phyloP scores from a whole-genome alignment of 257 asterid genomes.

The Nicotiana otophora region DNA sequence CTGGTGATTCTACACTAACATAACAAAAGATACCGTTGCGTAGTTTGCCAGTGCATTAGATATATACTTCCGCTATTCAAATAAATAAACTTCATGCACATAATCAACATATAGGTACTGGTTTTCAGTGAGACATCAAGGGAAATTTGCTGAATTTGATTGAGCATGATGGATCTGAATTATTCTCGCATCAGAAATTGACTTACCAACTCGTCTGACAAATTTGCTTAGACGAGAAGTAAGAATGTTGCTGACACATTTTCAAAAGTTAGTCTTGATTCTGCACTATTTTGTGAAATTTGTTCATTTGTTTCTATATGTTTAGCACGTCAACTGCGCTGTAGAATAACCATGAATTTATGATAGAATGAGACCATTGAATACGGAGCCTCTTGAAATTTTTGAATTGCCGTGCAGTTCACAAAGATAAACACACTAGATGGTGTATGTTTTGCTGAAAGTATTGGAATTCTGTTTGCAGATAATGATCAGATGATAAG shows the following conservation, averaged over 20 bases:
- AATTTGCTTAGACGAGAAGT: neutral
- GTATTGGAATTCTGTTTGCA: conserved; percentile 20
- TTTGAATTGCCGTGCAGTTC: neutral
- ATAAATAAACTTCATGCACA: neutral
- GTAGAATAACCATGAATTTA: neutral
- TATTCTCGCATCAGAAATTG: neutral
- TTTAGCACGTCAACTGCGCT: neutral
- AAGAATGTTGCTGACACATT: neutral
- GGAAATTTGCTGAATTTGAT: neutral
- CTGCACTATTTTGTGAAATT: neutral
- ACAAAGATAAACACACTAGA: neutral
- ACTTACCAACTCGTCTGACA: neutral
- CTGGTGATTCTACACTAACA: neutral
- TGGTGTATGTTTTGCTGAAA: neutral
- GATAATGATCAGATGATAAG: conserved; percentile 62
- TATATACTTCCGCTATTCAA: neutral
- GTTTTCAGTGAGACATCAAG: neutral
- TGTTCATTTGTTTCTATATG: neutral
- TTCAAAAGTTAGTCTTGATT: neutral
- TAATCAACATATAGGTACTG: neutral
- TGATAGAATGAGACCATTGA: neutral
- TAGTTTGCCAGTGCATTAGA: neutral
- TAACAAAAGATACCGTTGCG: neutral
- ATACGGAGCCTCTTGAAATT: neutral
- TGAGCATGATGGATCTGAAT: neutral